Conservation (phyloP, 805 yeast genomes). For the Peterozyma toletana region DNA sequence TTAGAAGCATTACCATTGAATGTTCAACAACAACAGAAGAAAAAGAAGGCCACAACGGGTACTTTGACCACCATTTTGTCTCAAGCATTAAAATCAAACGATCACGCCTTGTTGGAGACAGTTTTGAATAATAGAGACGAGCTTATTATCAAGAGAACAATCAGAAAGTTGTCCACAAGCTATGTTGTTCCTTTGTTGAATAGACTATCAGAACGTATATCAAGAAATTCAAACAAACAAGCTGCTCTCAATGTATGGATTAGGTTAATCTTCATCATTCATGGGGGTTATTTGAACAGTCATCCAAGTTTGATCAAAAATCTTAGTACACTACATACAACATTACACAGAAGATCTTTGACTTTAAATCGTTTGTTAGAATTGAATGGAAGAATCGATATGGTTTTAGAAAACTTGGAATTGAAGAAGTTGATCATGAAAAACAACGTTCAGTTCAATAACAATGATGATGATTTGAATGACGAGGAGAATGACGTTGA, state of each 20-base stretch:
- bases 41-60: constrained; percentile 56
- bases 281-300: constrained; percentile 42
- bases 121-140: constrained; percentile 59
- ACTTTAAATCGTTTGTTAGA: constrained; percentile 43
- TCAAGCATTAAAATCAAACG: constrained; percentile 85
- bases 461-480: constrained; percentile 20
- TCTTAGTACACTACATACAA: constrained; percentile 37
- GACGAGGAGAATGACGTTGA: constrained; percentile 50
- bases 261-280: constrained; percentile 48
- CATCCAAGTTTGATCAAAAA: constrained; percentile 36
- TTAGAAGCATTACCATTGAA: constrained; percentile 24
- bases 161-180: constrained; percentile 38
- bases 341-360: constrained; percentile 38
- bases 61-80: constrained; percentile 77
- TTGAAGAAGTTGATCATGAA: constrained; percentile 30
- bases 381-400: constrained; percentile 39
- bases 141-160: constrained; percentile 39
- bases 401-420: constrained; percentile 37
- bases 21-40: constrained; percentile 16
- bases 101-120: constrained; percentile 76
- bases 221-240: constrained; percentile 42
- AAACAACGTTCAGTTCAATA: constrained; percentile 6
- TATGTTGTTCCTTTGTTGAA: constrained; percentile 44
- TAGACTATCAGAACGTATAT: constrained; percentile 43
- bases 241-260: constrained; percentile 47